These are phyloP conservation scores for Corymbia maculata DNA, from an alignment of 345 rosid genomes.

Conservation along the genomic window DNA sequence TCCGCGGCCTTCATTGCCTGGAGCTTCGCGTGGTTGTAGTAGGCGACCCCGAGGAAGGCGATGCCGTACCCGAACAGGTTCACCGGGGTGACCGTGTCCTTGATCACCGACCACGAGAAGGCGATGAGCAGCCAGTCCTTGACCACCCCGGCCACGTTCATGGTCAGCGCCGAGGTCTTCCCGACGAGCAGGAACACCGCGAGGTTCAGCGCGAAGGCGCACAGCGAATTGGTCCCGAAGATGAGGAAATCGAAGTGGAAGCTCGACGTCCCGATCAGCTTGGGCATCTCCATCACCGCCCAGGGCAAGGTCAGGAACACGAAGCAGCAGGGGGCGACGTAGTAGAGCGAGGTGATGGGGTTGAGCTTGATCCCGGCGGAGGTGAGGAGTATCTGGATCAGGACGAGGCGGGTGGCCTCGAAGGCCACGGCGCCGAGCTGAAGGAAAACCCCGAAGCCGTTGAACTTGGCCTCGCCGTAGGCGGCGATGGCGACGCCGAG, in stretches of 20 bases:
- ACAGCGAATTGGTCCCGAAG: background rate
- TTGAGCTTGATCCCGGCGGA: slow-evolving; percentile 25
- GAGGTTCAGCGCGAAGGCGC: background rate
- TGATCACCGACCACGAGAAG: background rate
- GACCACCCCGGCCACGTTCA: background rate
- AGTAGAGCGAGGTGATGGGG: slow-evolving; percentile 32
- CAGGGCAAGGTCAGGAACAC: slow-evolving; percentile 30
- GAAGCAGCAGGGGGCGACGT: slow-evolving; percentile 37
- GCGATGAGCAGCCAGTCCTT: background rate
- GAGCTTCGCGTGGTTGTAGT: background rate
- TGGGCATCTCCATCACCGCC: slow-evolving; percentile 31
- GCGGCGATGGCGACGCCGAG: slow-evolving; percentile 37
- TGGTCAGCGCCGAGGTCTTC: background rate
- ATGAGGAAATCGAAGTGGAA: background rate
- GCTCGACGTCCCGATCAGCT: slow-evolving; percentile 11
- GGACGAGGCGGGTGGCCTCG: slow-evolving; percentile 32
- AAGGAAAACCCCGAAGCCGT: slow-evolving; percentile 22
- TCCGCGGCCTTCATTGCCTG: background rate
- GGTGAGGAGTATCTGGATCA: slow-evolving; percentile 32
- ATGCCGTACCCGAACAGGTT: background rate
- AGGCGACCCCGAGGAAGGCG: background rate
- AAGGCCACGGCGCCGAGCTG: slow-evolving; percentile 40
- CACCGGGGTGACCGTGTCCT: background rate
- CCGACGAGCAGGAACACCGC: background rate
- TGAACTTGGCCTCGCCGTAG: slow-evolving; percentile 36